Base-by-base conservation (phyloP, 1,284 basidiomycete species). In the Peniophora sp. region DNA sequence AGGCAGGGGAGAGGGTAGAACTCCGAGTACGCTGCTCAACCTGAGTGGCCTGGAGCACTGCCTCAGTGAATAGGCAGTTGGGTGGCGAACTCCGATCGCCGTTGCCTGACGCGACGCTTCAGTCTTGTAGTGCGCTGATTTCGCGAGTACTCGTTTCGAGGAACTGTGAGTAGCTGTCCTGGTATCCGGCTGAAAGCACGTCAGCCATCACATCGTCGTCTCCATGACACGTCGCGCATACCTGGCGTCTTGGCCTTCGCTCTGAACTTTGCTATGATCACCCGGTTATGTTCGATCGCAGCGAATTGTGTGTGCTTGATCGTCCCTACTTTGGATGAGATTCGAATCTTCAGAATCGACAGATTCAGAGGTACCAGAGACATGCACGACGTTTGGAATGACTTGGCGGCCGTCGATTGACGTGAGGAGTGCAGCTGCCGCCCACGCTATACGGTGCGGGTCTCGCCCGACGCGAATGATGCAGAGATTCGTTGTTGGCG, bases 381-480 rank as follows among this genome's bases (percentile, higher is more conserved):
- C 70, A 56, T 88, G 86, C 0, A 90, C 70, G 17, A 90, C 81
- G 54, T 86, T 74, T 0, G 87, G 87, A 6, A 90, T 73, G 52
- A 78, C 75, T 35, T 64, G 68, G 27, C 67, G 59, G 1, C 80
- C 80, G 24, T 83, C 79, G 47, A 90, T 73, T 2, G 69, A 61
- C 0, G 78, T 75, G 44, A 90, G 61, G 11, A 89, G 66, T 0
- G 86, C 85, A 5, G 87, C 63, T 0, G 78, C 83, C 1, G 77
- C 87, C 86, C 87, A 88, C 1, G 83, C 85, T 46, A 83, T 76
- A 11, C 73, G 75, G 57, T 88, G 78, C 49, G 85, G 83, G 50
- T 90, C 88, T 45, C 88, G 70, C 17, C 81, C 83, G 24, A 89
- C 85, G 23, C 88, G 83, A 44, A 91, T 75, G 59, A 92, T 90